phyloP scores from a whole-genome alignment of 768 basidiomycete species.

The Lactifluus volemus region DNA sequence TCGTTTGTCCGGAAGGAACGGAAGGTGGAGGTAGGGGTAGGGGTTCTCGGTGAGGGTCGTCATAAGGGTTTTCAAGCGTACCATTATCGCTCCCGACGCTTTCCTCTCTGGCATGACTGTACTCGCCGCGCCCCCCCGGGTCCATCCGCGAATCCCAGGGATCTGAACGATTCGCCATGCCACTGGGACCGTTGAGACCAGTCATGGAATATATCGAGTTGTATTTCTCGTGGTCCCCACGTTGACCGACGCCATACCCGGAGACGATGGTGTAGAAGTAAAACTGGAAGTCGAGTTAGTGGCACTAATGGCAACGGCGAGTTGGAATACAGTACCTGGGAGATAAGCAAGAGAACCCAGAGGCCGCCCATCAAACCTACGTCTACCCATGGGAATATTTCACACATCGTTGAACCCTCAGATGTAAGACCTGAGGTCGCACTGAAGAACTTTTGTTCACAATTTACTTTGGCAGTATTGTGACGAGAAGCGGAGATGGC shows the following conservation, averaged over 20 bases:
- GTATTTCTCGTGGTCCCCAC: conserved; percentile 74
- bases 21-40: not conserved
- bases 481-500: conserved; percentile 75
- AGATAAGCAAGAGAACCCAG: conserved; percentile 70
- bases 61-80: conserved; percentile 9
- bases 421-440: conserved; percentile 28
- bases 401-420: conserved; percentile 69
- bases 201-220: conserved; percentile 58
- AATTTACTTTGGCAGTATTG: conserved; percentile 55
- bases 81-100: conserved; percentile 16
- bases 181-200: conserved; percentile 48
- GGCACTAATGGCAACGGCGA: conserved; percentile 26
- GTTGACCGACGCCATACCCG: conserved; percentile 66
- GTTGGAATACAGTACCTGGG: conserved; percentile 64
- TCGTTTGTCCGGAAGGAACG: not conserved
- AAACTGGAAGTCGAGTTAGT: conserved; percentile 32
- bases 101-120: conserved; percentile 12
- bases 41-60: not conserved
- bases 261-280: conserved; percentile 42
- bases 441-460: conserved; percentile 49
- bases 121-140: conserved; percentile 10
- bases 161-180: conserved; percentile 54
- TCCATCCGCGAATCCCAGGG: conserved; percentile 58
- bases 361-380: conserved; percentile 86
- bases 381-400: conserved; percentile 88